Conservation (phyloP, 345 rosid species). For the Cardamine chenopodiifolia region DNA sequence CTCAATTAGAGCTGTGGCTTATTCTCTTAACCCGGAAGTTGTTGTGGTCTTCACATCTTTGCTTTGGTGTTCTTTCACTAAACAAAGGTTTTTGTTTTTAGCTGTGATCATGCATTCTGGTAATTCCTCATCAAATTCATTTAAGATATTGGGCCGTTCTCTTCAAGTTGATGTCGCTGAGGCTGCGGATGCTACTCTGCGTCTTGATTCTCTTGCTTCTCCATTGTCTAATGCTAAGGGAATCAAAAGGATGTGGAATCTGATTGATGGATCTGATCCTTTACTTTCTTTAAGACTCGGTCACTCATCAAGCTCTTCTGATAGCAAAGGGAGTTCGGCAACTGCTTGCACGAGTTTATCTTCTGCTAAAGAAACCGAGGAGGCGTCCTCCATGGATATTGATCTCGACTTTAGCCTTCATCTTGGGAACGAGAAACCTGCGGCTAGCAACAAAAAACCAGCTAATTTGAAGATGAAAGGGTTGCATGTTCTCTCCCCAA, state of each 20-base stretch:
- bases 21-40: constrained; percentile 61
- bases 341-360: constrained; percentile 74
- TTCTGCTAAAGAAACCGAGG: constrained; percentile 85
- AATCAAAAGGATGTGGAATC: constrained; percentile 73
- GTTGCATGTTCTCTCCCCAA: constrained; percentile 46
- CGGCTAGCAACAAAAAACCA: constrained; percentile 45
- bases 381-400: constrained; percentile 81
- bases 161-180: constrained; percentile 49
- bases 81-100: constrained; percentile 26
- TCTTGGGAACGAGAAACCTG: constrained; percentile 68
- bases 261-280: constrained; percentile 61
- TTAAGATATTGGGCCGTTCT: constrained; percentile 56
- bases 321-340: constrained; percentile 84
- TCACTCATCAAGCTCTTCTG: constrained; percentile 77
- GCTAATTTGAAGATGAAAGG: constrained; percentile 45
- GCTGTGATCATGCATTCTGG: constrained; percentile 62
- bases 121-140: constrained; percentile 55
- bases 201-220: constrained; percentile 75
- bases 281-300: constrained; percentile 77
- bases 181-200: constrained; percentile 62
- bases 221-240: constrained; percentile 55
- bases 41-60: constrained; percentile 51
- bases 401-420: constrained; percentile 80
- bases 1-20: constrained; percentile 55
- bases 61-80: constrained; percentile 51